Conservation (phyloP, 1,284 basidiomycete species). For the Apiotrichum gamsii region DNA sequence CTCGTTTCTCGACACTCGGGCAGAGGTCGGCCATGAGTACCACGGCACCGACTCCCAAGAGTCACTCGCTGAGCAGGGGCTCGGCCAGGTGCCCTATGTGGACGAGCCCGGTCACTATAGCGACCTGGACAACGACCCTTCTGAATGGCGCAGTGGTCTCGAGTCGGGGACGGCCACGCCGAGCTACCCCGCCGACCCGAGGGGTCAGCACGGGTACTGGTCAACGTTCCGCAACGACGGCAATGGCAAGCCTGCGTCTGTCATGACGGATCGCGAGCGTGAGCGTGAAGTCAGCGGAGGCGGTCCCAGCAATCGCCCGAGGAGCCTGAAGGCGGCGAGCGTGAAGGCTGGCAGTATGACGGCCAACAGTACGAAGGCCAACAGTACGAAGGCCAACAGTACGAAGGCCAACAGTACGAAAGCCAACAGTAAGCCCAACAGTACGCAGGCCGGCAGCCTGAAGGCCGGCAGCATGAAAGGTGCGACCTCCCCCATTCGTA, state of each 20-base stretch:
- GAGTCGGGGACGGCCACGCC: background rate
- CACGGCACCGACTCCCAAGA: too few relatives aligned
- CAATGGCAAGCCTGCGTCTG: background rate
- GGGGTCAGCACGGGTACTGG: conserved; percentile 1
- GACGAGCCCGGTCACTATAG: background rate
- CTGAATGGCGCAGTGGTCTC: background rate
- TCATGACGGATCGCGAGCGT: background rate
- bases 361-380: too few relatives aligned
- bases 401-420: too few relatives aligned
- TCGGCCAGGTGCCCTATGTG: background rate
- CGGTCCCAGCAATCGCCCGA: background rate
- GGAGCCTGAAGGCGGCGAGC: background rate
- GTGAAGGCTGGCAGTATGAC: too few relatives aligned
- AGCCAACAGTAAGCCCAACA: too few relatives aligned
- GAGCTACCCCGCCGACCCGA: conserved; percentile 1
- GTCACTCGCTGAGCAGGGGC: background rate
- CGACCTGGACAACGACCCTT: conserved; percentile 8
- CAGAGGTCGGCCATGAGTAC: too few relatives aligned
- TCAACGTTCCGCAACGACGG: background rate
- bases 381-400: too few relatives aligned
- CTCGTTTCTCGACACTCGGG: too few relatives aligned
- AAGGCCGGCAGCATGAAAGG: too few relatives aligned
- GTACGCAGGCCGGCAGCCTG: too few relatives aligned
- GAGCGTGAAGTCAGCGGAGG: background rate
- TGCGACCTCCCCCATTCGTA: too few relatives aligned